Evolutionary conservation across 2,329 filamentous ascomycete genomes (phyloP).

Genomic region (Verticillium nonalfalfae): DNA sequence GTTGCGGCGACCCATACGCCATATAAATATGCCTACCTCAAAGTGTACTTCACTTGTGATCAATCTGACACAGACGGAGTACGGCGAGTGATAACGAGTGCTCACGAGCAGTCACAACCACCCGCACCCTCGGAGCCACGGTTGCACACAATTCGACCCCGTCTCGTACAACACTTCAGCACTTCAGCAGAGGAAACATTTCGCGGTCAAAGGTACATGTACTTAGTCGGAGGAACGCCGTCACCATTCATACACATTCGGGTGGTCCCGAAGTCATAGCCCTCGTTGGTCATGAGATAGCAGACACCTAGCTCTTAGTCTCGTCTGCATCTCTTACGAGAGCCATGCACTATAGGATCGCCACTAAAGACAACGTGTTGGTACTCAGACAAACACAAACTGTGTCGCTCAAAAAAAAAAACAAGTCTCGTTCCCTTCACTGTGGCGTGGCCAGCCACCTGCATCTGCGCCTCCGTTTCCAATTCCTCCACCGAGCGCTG

Average conservation of each 20-base stretch:
- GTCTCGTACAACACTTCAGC: neutral
- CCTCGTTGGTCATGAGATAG: neutral
- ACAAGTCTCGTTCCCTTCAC: neutral
- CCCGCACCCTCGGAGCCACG: neutral
- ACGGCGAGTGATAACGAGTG: too few species aligned
- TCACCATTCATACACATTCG: constrained; percentile 14
- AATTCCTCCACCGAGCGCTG: neutral
- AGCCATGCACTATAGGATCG: neutral
- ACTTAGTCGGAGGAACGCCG: constrained; percentile 11
- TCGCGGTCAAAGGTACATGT: constrained; percentile 2
- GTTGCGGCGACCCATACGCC: too few species aligned
- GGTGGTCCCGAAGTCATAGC: constrained; percentile 1
- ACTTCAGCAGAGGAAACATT: neutral
- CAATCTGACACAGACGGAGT: too few species aligned
- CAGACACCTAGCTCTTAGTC: neutral
- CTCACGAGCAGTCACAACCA: neutral
- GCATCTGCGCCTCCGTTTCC: neutral
- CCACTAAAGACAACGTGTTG: neutral
- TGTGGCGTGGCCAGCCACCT: neutral
- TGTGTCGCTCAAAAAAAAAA: neutral
- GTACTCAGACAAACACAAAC: neutral
- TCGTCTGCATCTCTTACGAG: neutral
- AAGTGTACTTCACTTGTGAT: too few species aligned
- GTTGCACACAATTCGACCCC: neutral
- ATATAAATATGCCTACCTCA: too few species aligned